Base-by-base conservation (phyloP, 345 rosid genomes). In the Eucalyptus leucophloia region DNA sequence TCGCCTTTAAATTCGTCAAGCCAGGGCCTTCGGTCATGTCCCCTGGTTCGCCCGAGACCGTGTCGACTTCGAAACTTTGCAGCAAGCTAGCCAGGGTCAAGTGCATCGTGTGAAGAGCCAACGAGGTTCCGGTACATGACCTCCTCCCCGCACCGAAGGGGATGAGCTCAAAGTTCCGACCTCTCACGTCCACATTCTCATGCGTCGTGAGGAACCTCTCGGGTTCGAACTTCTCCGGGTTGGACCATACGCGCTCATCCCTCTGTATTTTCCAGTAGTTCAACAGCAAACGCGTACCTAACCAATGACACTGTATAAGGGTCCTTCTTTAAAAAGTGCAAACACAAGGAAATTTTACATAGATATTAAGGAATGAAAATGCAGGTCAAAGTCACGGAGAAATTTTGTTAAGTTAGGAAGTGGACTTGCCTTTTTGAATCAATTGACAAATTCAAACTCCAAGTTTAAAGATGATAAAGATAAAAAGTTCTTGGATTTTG, bases 81-180 rank as follows among this genome's bases (percentile, higher is more conserved):
- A 94, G 81, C 81, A 93, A 88, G 51, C 92, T 92, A 18, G 95
- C 96, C 18, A 94, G 72, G 12, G 90, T 40, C 72, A 92, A 88
- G 23, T 92, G 93, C 83, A 92, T 90, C 88, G 91, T 44, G 89
- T 86, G 88, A 80, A 92, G 90, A 15, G 92, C 94, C 9, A 94
- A 88, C 15, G 89, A 90, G 47, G 89, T 69, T 16, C 92, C 94
- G 3, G 94, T 92, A n/a, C 96, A 94, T 1, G 92, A 86, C 77
- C 92, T 89, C 88, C 93, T 89, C 67, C 94, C 93, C 1, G 90
- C 62, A 7, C 94, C 93, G 30, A 94, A 94, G 1, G 94, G 90
- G 16, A 93, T 30, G 30, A 93, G 62, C 65, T 94, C 95, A 42
- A 90, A 92, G 53, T 88, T 87, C 88, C 88, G 92, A 44, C 92